Evolutionary conservation across 441 rosid species (phyloP).

Genomic region (Monsonia emarginata): DNA sequence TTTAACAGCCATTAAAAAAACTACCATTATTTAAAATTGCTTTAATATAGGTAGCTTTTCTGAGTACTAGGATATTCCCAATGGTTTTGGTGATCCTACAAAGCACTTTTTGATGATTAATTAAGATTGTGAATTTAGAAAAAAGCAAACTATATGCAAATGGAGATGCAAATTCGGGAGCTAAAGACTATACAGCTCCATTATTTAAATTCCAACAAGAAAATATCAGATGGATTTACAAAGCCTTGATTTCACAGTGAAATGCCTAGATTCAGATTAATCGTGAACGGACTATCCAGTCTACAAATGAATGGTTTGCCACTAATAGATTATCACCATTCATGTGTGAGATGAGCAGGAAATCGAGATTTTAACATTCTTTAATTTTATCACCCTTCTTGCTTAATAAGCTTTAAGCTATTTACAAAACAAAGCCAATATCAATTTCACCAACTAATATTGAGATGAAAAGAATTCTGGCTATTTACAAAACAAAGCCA

Average conservation of each 20-base stretch:
- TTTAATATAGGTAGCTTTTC: too few species aligned
- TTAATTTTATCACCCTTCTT: not conserved
- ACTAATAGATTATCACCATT: not conserved
- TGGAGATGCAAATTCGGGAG: not conserved
- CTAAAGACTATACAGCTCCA: not conserved
- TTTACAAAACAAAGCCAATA: not conserved
- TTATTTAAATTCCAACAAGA: not conserved
- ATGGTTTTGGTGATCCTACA: not conserved
- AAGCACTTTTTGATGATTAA: not conserved
- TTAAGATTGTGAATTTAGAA: not conserved
- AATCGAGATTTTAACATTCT: not conserved
- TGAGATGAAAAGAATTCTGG: too few species aligned
- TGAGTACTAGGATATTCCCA: too few species aligned
- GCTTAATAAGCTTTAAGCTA: not conserved
- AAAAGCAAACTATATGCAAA: not conserved
- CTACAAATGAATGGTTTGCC: not conserved
- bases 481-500: not conserved
- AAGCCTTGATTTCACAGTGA: not conserved
- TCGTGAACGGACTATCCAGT: not conserved
- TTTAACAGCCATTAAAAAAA: too few species aligned
- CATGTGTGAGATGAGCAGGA: not conserved
- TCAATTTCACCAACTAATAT: not conserved
- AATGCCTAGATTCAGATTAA: not conserved
- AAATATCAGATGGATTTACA: not conserved
- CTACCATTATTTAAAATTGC: too few species aligned